Percentiles rank a stretch among this genome's conserved stretches.
Evolutionary conservation across 768 basidiomycete genomes (phyloP).

Genomic region (Termitomyces sp.): DNA sequence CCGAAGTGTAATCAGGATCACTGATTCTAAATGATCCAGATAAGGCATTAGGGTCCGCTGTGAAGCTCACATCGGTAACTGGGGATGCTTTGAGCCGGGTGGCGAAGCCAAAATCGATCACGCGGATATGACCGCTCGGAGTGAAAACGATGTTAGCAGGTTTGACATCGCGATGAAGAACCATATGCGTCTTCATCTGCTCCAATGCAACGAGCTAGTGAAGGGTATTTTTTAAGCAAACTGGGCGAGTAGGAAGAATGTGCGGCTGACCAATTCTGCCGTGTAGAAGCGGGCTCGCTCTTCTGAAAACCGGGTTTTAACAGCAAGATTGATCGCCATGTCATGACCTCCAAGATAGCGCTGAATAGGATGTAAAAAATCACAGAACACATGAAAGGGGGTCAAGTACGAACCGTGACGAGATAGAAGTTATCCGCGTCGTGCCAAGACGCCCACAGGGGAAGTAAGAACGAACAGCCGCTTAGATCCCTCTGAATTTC

Average conservation of each 20-base stretch:
- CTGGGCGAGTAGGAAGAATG: background rate
- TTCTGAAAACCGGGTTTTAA: slow-evolving; percentile 3
- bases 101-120: slow-evolving; percentile 13
- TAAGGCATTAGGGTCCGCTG: background rate
- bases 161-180: slow-evolving; percentile 18
- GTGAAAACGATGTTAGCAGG: slow-evolving; percentile 13
- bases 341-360: slow-evolving; percentile 9
- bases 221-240: background rate
- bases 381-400: background rate
- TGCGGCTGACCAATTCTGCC: background rate
- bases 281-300: slow-evolving; percentile 2
- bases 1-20: background rate
- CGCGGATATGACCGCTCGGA: slow-evolving; percentile 9
- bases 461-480: slow-evolving; percentile 2
- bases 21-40: slow-evolving; percentile 5
- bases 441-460: slow-evolving; percentile 12
- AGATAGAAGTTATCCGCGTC: slow-evolving; percentile 11
- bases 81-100: slow-evolving; percentile 1
- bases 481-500: background rate
- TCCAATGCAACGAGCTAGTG: slow-evolving; percentile 40
- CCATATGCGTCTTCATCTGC: background rate
- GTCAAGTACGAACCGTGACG: slow-evolving; percentile 4
- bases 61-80: background rate
- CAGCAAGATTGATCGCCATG: slow-evolving; percentile 4
- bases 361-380: slow-evolving; percentile 4